These are phyloP conservation scores for Candida vartiovaarae DNA, from an alignment of 805 yeast species.

Conservation along the genomic window DNA sequence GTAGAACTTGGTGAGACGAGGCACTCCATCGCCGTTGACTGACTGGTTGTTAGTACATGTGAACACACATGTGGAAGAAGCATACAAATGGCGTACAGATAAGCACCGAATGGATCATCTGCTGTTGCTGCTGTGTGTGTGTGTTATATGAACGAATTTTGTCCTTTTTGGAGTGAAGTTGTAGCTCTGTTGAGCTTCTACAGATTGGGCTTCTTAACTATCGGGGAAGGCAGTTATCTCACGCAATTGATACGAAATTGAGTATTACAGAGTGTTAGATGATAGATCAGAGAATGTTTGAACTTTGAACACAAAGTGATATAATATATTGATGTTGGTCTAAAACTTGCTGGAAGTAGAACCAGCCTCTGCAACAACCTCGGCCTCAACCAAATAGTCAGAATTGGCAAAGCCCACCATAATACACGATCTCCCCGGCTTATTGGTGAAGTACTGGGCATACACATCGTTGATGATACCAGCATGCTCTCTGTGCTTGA, in stretches of 20 bases:
- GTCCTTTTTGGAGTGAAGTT: background rate
- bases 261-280: too few relatives aligned
- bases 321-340: too few relatives aligned
- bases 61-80: background rate
- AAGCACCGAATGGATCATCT: slow-evolving; percentile 82
- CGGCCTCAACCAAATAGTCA: slow-evolving; percentile 44
- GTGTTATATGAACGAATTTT: background rate
- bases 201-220: too few relatives aligned
- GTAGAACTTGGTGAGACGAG: slow-evolving; percentile 85
- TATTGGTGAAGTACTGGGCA: slow-evolving; percentile 35
- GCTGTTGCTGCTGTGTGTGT: background rate
- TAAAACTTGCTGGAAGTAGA: background rate
- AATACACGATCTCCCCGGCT: slow-evolving; percentile 49
- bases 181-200: too few relatives aligned
- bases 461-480: slow-evolving; percentile 39
- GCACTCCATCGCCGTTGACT: slow-evolving; percentile 88
- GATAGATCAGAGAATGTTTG: too few relatives aligned
- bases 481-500: slow-evolving; percentile 36
- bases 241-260: too few relatives aligned
- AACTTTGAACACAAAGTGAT: too few relatives aligned
- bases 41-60: slow-evolving; percentile 2
- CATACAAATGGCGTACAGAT: slow-evolving; percentile 49
- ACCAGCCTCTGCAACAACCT: slow-evolving; percentile 33
- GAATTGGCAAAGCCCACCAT: slow-evolving; percentile 46
- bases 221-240: too few relatives aligned